Percentiles rank a stretch among this genome's conserved stretches.
Evolutionary conservation across 805 yeast genomes (phyloP).

Genomic region (Teunomyces barrocoloradensis): DNA sequence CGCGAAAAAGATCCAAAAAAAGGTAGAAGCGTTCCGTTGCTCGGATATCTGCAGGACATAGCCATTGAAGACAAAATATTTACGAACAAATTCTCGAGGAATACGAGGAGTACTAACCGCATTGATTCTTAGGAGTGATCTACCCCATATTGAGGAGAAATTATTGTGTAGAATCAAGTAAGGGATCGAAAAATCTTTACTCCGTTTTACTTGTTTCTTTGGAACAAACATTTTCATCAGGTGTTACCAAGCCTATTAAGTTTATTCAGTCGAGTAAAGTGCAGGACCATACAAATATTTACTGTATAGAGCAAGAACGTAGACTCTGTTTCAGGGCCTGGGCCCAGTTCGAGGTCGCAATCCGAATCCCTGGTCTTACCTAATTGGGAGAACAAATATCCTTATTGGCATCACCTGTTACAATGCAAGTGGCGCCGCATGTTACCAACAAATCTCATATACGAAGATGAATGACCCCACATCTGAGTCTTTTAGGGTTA

Average conservation of each 20-base stretch:
- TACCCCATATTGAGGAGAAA: background rate
- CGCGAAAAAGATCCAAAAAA: background rate
- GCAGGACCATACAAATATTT: background rate
- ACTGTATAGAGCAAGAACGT: background rate
- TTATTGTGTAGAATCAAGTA: background rate
- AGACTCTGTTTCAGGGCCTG: background rate
- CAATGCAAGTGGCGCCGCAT: too few species aligned
- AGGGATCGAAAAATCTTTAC: too few species aligned
- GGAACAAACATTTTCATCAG: too few species aligned
- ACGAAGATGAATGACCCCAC: too few species aligned
- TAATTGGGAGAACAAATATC: background rate
- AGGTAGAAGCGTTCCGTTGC: background rate
- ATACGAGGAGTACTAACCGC: background rate
- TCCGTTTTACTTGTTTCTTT: too few species aligned
- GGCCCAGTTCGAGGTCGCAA: background rate
- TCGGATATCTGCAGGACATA: background rate
- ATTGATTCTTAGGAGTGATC: background rate
- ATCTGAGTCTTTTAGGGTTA: too few species aligned
- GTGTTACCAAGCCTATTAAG: too few species aligned
- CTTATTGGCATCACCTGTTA: background rate
- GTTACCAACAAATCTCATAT: too few species aligned
- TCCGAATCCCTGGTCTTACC: background rate
- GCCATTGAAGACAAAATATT: background rate
- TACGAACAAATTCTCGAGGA: background rate
- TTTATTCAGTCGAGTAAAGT: background rate